Conservation (phyloP, 1,284 basidiomycete genomes). For the Tausonia pullulans region DNA sequence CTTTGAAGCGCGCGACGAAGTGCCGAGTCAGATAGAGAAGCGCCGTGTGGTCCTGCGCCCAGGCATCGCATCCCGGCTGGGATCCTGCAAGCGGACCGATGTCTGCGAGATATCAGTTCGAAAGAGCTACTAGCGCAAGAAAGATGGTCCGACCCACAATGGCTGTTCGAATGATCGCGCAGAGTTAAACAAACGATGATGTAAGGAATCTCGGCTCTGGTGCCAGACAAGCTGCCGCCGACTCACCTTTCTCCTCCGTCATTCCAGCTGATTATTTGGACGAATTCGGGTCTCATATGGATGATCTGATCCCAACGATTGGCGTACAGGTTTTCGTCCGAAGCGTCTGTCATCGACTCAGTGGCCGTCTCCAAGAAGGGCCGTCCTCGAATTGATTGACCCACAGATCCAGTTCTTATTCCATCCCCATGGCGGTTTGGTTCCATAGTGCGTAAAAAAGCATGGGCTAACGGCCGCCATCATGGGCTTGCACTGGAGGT, state of each 20-base stretch:
- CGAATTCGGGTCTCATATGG: constrained; percentile 25
- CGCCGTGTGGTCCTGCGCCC: constrained; percentile 32
- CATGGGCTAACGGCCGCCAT: constrained; percentile 52
- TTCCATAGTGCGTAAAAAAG: constrained; percentile 46
- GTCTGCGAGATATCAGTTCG: constrained; percentile 7
- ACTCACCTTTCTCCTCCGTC: constrained; percentile 30
- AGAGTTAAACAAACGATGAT: neutral
- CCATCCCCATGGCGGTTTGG: constrained; percentile 30
- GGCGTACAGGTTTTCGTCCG: constrained; percentile 33
- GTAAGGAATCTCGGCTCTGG: too few relatives aligned
- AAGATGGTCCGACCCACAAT: neutral
- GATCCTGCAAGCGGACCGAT: constrained; percentile 32
- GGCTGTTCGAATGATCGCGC: neutral
- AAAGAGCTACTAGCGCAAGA: neutral
- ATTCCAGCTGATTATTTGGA: constrained; percentile 36
- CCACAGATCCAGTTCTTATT: constrained; percentile 36
- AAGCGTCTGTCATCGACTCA: constrained; percentile 23
- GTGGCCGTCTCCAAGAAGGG: neutral
- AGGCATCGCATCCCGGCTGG: constrained; percentile 30
- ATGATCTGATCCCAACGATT: constrained; percentile 30
- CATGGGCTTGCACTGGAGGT: constrained; percentile 37
- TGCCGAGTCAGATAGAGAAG: constrained; percentile 30
- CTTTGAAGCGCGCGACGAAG: constrained; percentile 26
- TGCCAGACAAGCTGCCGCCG: neutral
- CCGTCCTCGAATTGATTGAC: neutral